Evolutionary conservation across 1,284 basidiomycete species (phyloP).

Genomic region (Malassezia yamatoensis): DNA sequence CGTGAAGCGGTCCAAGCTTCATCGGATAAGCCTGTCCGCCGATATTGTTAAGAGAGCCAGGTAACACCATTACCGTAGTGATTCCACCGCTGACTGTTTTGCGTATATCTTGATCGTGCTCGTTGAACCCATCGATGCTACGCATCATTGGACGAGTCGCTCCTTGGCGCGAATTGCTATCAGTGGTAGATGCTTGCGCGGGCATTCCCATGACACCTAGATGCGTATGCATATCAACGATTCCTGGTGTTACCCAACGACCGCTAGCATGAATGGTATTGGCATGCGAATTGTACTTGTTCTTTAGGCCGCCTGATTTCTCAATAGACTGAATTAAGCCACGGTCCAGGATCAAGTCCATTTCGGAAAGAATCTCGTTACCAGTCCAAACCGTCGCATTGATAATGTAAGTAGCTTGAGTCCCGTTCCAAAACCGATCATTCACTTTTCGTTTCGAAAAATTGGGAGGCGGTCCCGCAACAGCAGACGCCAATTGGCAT

Average conservation of each 20-base stretch:
- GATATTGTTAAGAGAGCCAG: conserved; percentile 58
- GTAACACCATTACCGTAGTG: conserved; percentile 61
- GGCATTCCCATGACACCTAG: conserved; percentile 52
- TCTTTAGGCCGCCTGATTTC: conserved; percentile 15
- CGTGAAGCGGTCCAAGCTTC: conserved; percentile 56
- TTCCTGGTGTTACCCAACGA: conserved; percentile 48
- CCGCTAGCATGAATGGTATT: conserved; percentile 27
- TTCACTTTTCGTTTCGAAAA: conserved; percentile 57
- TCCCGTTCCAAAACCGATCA: conserved; percentile 63
- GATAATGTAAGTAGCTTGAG: conserved; percentile 59
- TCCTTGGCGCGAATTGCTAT: conserved; percentile 52
- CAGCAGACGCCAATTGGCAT: conserved; percentile 20
- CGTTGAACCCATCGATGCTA: conserved; percentile 58
- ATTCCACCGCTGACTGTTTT: conserved; percentile 59
- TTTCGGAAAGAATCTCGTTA: conserved; percentile 56
- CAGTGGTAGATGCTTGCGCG: conserved; percentile 51
- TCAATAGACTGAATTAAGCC: conserved; percentile 51
- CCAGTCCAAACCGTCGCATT: conserved; percentile 76
- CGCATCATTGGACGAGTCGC: conserved; percentile 55
- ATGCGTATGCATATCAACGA: conserved; percentile 72
- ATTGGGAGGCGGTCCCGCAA: conserved; percentile 50
- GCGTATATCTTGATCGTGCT: conserved; percentile 56
- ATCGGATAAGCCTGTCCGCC: conserved; percentile 63
- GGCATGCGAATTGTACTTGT: not conserved
- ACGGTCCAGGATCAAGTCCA: conserved; percentile 49